Percentiles rank a stretch among this genome's conserved stretches.
phyloP scores from a whole-genome alignment of 176 grass and related monocot species.

The Secale cereale region DNA sequence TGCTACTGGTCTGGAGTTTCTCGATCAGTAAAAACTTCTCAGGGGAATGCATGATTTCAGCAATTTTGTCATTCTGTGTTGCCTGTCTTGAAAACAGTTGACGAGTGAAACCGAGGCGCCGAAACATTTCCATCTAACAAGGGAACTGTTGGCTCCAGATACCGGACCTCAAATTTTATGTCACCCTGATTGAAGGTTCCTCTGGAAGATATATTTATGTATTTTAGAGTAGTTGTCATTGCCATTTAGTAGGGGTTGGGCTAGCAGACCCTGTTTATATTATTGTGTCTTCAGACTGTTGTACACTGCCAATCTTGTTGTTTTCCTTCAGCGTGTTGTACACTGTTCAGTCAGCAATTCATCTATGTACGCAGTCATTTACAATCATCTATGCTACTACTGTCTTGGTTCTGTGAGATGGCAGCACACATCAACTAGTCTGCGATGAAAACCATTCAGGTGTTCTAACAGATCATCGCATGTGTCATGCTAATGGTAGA shows the following conservation, averaged over 20 bases:
- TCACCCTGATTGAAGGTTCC: neutral
- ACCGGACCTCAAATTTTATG: neutral
- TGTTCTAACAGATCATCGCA: neutral
- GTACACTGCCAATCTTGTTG: neutral
- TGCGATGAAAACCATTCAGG: neutral
- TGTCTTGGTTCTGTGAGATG: neutral
- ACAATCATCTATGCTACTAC: neutral
- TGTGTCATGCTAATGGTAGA: constrained; percentile 1
- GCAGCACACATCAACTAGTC: neutral
- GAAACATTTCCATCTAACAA: constrained; percentile 6
- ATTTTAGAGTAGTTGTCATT: neutral
- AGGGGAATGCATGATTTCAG: constrained; percentile 1
- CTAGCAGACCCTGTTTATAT: neutral
- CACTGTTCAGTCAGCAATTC: neutral
- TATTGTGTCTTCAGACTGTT: neutral
- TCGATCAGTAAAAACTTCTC: constrained; percentile 26
- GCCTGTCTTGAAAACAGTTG: neutral
- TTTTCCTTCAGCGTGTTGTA: neutral
- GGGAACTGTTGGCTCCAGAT: neutral
- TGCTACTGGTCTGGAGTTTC: constrained; percentile 67
- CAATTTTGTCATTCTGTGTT: neutral
- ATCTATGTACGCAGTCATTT: neutral
- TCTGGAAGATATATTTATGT: neutral
- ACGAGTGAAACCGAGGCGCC: neutral
- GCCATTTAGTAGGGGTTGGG: neutral